phyloP scores from a whole-genome alignment of 805 yeast species.

The Dipodascus albidus region DNA sequence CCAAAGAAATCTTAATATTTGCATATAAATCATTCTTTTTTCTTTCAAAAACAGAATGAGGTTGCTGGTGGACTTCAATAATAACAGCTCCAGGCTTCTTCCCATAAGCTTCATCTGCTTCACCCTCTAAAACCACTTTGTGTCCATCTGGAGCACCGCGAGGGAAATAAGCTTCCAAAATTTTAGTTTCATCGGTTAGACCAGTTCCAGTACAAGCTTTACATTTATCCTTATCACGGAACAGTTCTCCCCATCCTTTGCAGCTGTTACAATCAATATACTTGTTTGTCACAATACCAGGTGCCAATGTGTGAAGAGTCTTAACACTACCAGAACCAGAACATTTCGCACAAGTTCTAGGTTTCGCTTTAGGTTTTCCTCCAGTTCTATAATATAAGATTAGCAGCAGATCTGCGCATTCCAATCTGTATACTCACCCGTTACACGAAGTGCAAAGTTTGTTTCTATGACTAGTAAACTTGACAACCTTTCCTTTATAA shows the following conservation, averaged over 20 bases:
- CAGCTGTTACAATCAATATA: conserved; percentile 55
- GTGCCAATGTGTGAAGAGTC: conserved; percentile 53
- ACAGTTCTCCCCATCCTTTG: conserved; percentile 54
- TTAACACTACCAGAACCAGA: conserved; percentile 57
- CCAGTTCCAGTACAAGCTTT: conserved; percentile 62
- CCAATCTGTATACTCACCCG: conserved; percentile 31
- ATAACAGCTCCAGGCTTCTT: conserved; percentile 68
- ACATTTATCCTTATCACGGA: conserved; percentile 60
- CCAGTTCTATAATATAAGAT: conserved; percentile 35
- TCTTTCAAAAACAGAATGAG: conserved; percentile 40
- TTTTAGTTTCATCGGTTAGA: conserved; percentile 50
- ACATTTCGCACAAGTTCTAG: conserved; percentile 52
- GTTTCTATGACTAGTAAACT: conserved; percentile 60
- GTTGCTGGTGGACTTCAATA: conserved; percentile 42
- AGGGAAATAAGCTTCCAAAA: conserved; percentile 64
- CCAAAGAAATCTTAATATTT: conserved; percentile 47
- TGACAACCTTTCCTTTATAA: conserved; percentile 70
- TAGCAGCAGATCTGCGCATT: conserved; percentile 1
- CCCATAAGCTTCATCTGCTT: conserved; percentile 69
- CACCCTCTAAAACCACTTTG: conserved; percentile 45
- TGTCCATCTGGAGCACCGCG: conserved; percentile 62
- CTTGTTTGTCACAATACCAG: conserved; percentile 62
- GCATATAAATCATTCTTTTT: conserved; percentile 56
- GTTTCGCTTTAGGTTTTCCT: conserved; percentile 45
- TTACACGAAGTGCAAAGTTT: conserved; percentile 60